Evolutionary conservation across 306 rosid genomes (phyloP).

Genomic region (Begonia peltatifolia): DNA sequence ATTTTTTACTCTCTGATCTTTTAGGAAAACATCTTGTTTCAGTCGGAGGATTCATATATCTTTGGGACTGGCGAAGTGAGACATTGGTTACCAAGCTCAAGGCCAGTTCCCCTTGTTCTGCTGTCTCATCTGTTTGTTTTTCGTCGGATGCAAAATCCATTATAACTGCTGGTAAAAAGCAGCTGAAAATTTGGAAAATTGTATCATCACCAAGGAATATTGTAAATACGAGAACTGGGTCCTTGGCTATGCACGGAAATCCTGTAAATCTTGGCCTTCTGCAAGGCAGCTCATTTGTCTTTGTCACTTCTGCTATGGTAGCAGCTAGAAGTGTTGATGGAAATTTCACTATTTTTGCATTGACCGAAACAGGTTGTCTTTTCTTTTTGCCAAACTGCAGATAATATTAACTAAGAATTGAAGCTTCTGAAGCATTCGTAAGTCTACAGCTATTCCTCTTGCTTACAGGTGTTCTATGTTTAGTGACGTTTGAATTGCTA

Average conservation of each 20-base stretch:
- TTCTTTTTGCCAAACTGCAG: conserved; percentile 11
- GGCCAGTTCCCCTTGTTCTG: conserved; percentile 49
- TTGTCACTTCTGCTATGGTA: conserved; percentile 27
- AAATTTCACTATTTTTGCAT: conserved; percentile 36
- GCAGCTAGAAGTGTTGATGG: conserved; percentile 13
- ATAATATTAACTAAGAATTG: conserved; percentile 7
- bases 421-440: conserved; percentile 11
- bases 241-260: conserved; percentile 35
- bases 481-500: conserved; percentile 38
- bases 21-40: conserved; percentile 57
- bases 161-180: conserved; percentile 60
- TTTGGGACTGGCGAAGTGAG: conserved; percentile 61
- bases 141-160: conserved; percentile 48
- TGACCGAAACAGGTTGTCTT: conserved; percentile 60
- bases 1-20: conserved; percentile 9
- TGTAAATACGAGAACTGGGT: conserved; percentile 21
- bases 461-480: conserved; percentile 41
- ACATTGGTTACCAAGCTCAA: conserved; percentile 45
- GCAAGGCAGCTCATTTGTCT: conserved; percentile 44
- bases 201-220: conserved; percentile 37
- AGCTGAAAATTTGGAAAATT: conserved; percentile 61
- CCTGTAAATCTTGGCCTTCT: conserved; percentile 42
- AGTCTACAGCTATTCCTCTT: conserved; percentile 13
- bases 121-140: conserved; percentile 45
- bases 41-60: conserved; percentile 51